Evolutionary conservation across 1,284 basidiomycete species (phyloP).

Genomic region (Rugosomyces carneus): DNA sequence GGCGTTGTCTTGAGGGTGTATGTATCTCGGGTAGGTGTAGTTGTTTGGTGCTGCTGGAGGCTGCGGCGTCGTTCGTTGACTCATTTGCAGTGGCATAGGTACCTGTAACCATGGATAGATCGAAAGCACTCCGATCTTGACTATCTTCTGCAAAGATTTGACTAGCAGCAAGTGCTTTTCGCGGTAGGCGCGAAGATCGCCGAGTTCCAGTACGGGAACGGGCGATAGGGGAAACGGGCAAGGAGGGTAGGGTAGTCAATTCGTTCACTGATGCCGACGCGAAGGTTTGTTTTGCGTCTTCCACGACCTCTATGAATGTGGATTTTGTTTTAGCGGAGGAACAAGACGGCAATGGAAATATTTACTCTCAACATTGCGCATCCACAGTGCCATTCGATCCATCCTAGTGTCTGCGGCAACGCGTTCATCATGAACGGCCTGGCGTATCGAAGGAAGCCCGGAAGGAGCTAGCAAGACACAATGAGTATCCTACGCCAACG

Average conservation of each 20-base stretch:
- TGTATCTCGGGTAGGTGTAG: slow-evolving; percentile 30
- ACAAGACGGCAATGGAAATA: slow-evolving; percentile 13
- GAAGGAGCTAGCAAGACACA: slow-evolving; percentile 23
- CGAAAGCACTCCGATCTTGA: slow-evolving; percentile 26
- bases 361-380: slow-evolving; percentile 73
- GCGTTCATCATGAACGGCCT: slow-evolving; percentile 45
- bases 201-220: slow-evolving; percentile 36
- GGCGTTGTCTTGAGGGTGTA: slow-evolving; percentile 43
- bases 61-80: slow-evolving; percentile 10
- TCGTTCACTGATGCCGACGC: slow-evolving; percentile 39
- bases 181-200: slow-evolving; percentile 48
- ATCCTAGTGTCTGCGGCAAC: slow-evolving; percentile 46
- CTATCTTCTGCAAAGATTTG: slow-evolving; percentile 56
- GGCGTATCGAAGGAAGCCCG: slow-evolving; percentile 43
- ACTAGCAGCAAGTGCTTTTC: slow-evolving; percentile 58
- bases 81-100: slow-evolving; percentile 15
- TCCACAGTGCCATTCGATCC: slow-evolving; percentile 72
- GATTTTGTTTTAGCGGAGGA: slow-evolving; percentile 1
- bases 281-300: slow-evolving; percentile 69
- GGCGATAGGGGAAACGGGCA: slow-evolving; percentile 54
- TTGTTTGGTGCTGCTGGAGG: slow-evolving; percentile 17
- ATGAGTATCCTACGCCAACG: neutral
- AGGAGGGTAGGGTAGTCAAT: slow-evolving; percentile 42
- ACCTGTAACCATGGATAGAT: slow-evolving; percentile 18
- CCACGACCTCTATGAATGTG: slow-evolving; percentile 55